phyloP scores from a whole-genome alignment of 2,329 filamentous ascomycete genomes.

The Dryadomyces quercus-mongolicae region DNA sequence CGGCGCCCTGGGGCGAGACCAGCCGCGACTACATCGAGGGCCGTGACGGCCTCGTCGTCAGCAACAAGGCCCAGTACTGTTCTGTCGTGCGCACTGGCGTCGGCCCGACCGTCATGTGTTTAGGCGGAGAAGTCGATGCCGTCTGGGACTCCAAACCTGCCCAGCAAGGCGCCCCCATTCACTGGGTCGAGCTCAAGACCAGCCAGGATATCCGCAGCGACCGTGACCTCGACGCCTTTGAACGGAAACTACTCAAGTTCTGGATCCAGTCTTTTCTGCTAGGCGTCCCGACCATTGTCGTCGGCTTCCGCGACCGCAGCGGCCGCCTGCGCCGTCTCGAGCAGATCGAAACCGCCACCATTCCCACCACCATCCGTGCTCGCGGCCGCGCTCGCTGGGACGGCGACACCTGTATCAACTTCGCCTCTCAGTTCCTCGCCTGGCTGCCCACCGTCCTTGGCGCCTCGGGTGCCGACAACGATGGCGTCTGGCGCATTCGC shows the following conservation, averaged over 20 bases:
- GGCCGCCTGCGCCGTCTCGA: slow-evolving; percentile 63
- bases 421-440: slow-evolving; percentile 63
- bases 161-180: slow-evolving; percentile 53
- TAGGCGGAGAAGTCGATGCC: slow-evolving; percentile 90
- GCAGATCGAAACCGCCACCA: slow-evolving; percentile 66
- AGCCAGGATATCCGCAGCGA: slow-evolving; percentile 57
- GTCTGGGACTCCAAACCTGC: slow-evolving; percentile 76
- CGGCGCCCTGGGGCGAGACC: slow-evolving; percentile 60
- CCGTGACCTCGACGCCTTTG: slow-evolving; percentile 62
- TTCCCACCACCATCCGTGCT: slow-evolving; percentile 64
- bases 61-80: slow-evolving; percentile 91
- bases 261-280: slow-evolving; percentile 96
- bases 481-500: slow-evolving; percentile 72
- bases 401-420: slow-evolving; percentile 88
- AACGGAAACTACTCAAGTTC: slow-evolving; percentile 85
- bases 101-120: slow-evolving; percentile 58
- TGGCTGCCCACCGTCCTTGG: slow-evolving; percentile 52
- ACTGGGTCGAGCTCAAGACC: slow-evolving; percentile 95
- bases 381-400: slow-evolving; percentile 61
- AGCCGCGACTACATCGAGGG: slow-evolving; percentile 67
- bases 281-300: slow-evolving; percentile 81
- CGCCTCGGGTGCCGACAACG: background rate
- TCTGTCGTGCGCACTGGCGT: slow-evolving; percentile 85
- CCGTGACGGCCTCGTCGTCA: slow-evolving; percentile 60
- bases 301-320: slow-evolving; percentile 67